Percentiles rank a stretch among this genome's conserved stretches.
Evolutionary conservation across 208 protist genomes (phyloP).

Genomic region (Leishmania guyanensis): DNA sequence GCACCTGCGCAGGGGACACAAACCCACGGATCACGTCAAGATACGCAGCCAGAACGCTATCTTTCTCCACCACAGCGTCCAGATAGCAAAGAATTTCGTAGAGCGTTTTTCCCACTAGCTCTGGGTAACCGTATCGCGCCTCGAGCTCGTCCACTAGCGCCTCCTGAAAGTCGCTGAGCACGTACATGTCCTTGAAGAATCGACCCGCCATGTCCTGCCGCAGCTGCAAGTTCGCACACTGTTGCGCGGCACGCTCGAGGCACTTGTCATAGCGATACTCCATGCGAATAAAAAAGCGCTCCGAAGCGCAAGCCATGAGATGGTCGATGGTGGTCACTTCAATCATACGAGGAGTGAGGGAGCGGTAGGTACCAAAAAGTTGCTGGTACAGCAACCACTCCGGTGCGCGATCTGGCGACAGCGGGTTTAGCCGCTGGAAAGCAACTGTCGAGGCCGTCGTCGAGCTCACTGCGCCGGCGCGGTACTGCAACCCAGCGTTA

Average conservation of each 20-base stretch:
- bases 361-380: constrained; percentile 78
- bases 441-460: constrained; percentile 68
- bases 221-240: constrained; percentile 75
- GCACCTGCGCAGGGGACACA: constrained; percentile 77
- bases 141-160: constrained; percentile 86
- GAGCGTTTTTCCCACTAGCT: constrained; percentile 86
- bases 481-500: constrained; percentile 35
- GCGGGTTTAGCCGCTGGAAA: constrained; percentile 80
- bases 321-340: constrained; percentile 84
- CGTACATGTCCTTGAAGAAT: constrained; percentile 80
- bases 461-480: constrained; percentile 64
- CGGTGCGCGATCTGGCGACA: constrained; percentile 82
- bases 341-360: constrained; percentile 80
- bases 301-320: constrained; percentile 73
- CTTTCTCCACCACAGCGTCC: constrained; percentile 59
- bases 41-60: constrained; percentile 67
- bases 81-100: constrained; percentile 92
- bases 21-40: constrained; percentile 85
- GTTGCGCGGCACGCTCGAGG: constrained; percentile 51
- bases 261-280: constrained; percentile 79
- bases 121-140: constrained; percentile 79
- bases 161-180: constrained; percentile 88
- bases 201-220: constrained; percentile 67
- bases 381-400: constrained; percentile 86
- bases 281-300: constrained; percentile 78